Evolutionary conservation across 2,329 filamentous ascomycete genomes (phyloP).

Genomic region (Leptographium wingfieldii): DNA sequence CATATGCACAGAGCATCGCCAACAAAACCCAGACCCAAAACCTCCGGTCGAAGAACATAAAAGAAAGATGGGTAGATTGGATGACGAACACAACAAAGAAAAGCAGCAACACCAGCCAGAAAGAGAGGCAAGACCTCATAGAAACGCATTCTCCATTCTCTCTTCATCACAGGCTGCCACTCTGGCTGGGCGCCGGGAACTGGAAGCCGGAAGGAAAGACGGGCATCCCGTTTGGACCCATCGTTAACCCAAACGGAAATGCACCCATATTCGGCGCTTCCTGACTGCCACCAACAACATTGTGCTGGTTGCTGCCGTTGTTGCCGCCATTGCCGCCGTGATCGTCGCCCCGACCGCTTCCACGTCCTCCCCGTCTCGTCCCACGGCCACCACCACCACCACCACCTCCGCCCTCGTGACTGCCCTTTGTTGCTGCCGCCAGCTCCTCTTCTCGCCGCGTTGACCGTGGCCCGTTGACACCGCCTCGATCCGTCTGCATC

Average conservation of each 20-base stretch:
- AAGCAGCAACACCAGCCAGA: not conserved
- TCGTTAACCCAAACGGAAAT: constrained; percentile 30
- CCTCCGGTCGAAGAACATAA: not conserved
- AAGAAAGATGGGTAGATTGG: too few species aligned
- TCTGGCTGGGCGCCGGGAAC: constrained; percentile 17
- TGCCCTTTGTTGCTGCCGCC: not conserved
- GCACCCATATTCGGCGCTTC: constrained; percentile 14
- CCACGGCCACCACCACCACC: constrained; percentile 13
- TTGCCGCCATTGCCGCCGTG: constrained; percentile 11
- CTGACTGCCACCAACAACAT: constrained; percentile 5
- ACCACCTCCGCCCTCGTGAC: constrained; percentile 5
- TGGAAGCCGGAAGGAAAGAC: constrained; percentile 33
- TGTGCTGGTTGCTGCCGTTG: constrained; percentile 4
- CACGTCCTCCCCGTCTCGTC: constrained; percentile 3
- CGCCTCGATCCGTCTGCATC: constrained; percentile 57
- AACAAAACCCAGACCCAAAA: not conserved
- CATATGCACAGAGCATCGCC: not conserved
- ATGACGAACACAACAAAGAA: not conserved
- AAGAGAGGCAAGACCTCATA: too few species aligned
- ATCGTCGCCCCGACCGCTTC: constrained; percentile 15
- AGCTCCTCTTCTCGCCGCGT: constrained; percentile 29
- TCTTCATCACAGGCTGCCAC: not conserved
- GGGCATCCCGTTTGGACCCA: constrained; percentile 36
- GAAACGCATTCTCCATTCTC: not conserved
- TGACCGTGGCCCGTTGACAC: constrained; percentile 51